Evolutionary conservation across 1,284 basidiomycete genomes (phyloP).

Genomic region (Rhodotorula sp.): DNA sequence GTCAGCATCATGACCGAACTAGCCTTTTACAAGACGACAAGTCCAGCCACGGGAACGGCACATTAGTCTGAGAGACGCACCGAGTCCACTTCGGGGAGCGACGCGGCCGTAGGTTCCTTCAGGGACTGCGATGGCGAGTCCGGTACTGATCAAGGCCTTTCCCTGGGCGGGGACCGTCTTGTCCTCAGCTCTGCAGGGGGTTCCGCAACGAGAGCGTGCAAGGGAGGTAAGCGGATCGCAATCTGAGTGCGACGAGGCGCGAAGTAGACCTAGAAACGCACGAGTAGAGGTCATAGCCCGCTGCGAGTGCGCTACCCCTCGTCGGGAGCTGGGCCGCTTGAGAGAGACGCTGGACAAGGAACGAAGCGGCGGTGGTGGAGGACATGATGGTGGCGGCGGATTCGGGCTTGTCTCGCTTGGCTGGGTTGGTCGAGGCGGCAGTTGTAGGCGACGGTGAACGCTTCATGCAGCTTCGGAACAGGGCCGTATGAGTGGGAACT

Average conservation of each 20-base stretch:
- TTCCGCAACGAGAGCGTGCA: too few relatives aligned
- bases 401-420: neutral
- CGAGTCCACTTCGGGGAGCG: conserved; percentile 88
- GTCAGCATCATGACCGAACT: neutral
- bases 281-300: conserved; percentile 94
- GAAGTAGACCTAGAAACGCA: conserved; percentile 47
- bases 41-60: too few relatives aligned
- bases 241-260: too few relatives aligned
- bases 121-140: conserved; percentile 88
- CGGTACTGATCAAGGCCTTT: conserved; percentile 84
- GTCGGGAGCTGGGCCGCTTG: conserved; percentile 81
- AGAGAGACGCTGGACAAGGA: conserved; percentile 82
- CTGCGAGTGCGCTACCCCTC: conserved; percentile 77
- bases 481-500: neutral
- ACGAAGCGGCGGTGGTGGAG: conserved; percentile 43
- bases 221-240: too few relatives aligned
- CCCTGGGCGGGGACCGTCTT: conserved; percentile 77
- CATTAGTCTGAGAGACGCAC: conserved; percentile 53
- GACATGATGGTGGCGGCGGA: neutral
- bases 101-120: conserved; percentile 91
- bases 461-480: conserved; percentile 3
- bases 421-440: neutral
- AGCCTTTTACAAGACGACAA: too few relatives aligned
- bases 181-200: conserved; percentile 66
- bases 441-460: conserved; percentile 6